Conservation (phyloP, 2,329 filamentous ascomycete genomes). For the Acrocalymma vagum region DNA sequence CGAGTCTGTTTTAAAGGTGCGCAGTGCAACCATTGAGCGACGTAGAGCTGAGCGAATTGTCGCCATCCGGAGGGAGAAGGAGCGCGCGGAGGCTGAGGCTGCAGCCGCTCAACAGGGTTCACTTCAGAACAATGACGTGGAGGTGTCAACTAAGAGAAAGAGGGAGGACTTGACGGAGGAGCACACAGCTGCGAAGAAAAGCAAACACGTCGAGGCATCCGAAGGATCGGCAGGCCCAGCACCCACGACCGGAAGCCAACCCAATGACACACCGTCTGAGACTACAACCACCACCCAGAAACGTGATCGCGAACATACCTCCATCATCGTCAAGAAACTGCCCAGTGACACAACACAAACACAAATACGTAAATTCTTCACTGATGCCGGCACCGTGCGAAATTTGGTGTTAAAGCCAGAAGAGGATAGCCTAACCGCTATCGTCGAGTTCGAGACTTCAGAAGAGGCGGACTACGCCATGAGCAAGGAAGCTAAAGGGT, state of each 20-base stretch:
- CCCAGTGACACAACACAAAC: constrained; percentile 74
- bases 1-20: constrained; percentile 78
- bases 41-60: constrained; percentile 63
- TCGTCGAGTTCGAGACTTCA: constrained; percentile 83
- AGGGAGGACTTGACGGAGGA: constrained; percentile 61
- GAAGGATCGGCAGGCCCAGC: constrained; percentile 15
- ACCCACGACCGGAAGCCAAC: constrained; percentile 24
- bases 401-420: constrained; percentile 75
- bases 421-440: constrained; percentile 69
- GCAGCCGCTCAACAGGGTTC: constrained; percentile 23
- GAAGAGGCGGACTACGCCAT: constrained; percentile 85
- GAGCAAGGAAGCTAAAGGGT: constrained; percentile 80
- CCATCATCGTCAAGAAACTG: constrained; percentile 81
- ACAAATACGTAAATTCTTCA: constrained; percentile 87
- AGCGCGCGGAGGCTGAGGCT: constrained; percentile 69
- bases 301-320: constrained; percentile 90
- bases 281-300: constrained; percentile 58
- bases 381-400: constrained; percentile 86
- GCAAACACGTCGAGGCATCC: constrained; percentile 56
- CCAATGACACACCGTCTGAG: constrained; percentile 47
- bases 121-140: constrained; percentile 41
- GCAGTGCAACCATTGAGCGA: constrained; percentile 76
- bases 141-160: constrained; percentile 74
- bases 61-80: constrained; percentile 67
- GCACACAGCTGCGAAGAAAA: constrained; percentile 72